Percentiles rank a stretch among this genome's conserved stretches.
Conservation (phyloP, 2,329 filamentous ascomycete genomes). For the Alternaria longipes region DNA sequence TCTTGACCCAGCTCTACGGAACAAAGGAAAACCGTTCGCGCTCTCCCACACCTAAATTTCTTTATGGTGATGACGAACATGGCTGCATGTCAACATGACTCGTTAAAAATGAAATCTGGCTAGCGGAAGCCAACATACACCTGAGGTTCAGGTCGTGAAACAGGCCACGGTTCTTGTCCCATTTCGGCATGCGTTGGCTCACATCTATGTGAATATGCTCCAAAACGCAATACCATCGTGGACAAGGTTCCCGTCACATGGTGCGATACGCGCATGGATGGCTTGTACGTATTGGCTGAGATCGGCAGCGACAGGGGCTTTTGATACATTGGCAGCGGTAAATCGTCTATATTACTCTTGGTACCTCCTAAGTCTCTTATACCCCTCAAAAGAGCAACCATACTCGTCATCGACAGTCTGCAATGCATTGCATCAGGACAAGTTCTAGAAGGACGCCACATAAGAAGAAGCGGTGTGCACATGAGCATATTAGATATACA, state of each 20-base stretch:
- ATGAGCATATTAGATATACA: background rate
- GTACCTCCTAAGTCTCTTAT: background rate
- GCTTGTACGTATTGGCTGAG: background rate
- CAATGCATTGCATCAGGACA: background rate
- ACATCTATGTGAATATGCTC: background rate
- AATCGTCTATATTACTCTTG: background rate
- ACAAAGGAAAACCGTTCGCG: constrained; percentile 4
- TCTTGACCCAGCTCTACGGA: background rate
- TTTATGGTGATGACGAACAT: background rate
- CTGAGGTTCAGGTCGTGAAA: background rate
- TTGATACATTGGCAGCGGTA: background rate
- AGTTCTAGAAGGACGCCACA: background rate
- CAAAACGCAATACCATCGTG: background rate
- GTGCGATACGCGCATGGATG: background rate
- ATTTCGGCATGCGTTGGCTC: background rate
- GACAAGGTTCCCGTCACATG: background rate
- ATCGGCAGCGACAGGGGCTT: background rate
- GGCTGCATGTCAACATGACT: background rate
- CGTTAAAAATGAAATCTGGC: background rate
- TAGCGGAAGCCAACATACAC: background rate
- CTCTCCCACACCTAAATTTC: background rate
- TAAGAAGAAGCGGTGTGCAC: constrained; percentile 2
- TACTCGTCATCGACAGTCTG: background rate
- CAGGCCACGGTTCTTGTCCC: background rate
- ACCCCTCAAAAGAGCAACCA: background rate